phyloP scores from a whole-genome alignment of 1,139 yeast species.

The Blastobotrys aristatus region DNA sequence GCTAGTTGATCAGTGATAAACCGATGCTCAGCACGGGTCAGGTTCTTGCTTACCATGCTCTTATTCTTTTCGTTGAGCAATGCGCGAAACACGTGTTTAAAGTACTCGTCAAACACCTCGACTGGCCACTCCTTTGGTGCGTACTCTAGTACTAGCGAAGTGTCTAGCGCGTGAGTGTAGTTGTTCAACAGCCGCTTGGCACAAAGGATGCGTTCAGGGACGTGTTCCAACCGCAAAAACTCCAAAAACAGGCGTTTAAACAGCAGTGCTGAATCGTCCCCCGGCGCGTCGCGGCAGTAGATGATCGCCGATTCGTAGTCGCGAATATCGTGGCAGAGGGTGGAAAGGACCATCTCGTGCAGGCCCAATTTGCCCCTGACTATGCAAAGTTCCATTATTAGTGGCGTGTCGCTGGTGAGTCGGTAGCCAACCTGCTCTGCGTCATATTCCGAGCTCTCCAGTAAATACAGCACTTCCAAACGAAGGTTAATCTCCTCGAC shows the following conservation, averaged over 20 bases:
- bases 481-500: conserved; percentile 22
- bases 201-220: conserved; percentile 25
- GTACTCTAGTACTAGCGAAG: conserved; percentile 27
- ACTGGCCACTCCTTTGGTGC: conserved; percentile 37
- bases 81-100: conserved; percentile 24
- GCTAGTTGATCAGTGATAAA: background rate
- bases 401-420: conserved; percentile 27
- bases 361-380: conserved; percentile 34
- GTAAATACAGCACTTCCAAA: conserved; percentile 27
- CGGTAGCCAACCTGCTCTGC: conserved; percentile 23
- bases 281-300: conserved; percentile 28
- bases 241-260: conserved; percentile 29
- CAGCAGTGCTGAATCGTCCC: conserved; percentile 23
- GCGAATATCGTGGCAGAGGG: conserved; percentile 30
- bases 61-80: conserved; percentile 23
- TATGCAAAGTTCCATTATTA: conserved; percentile 34
- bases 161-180: conserved; percentile 31
- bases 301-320: conserved; percentile 36
- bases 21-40: conserved; percentile 25
- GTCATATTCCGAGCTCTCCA: conserved; percentile 29
- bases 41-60: conserved; percentile 22
- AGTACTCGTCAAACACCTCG: conserved; percentile 30
- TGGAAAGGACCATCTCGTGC: conserved; percentile 33
- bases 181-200: conserved; percentile 29
- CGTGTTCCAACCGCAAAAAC: conserved; percentile 27